Conservation (phyloP, 108 stramenopile genomes). For the Pseudonitzschia delicatissima region DNA sequence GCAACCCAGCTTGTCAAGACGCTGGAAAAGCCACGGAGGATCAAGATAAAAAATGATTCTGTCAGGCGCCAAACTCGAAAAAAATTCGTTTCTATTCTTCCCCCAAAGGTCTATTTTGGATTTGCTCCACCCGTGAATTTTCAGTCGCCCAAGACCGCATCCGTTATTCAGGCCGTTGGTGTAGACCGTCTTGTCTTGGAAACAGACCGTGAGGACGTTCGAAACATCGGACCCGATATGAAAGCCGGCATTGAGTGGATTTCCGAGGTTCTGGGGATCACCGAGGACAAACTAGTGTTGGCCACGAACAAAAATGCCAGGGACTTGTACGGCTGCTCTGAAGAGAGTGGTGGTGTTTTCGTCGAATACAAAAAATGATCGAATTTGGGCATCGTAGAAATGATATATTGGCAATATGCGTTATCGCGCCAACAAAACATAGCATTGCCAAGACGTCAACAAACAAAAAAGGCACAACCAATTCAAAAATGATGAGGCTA, state of each 20-base stretch:
- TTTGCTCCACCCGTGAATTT: conserved; percentile 81
- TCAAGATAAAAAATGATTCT: neutral
- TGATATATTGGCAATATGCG: no score
- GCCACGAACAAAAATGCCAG: conserved; percentile 55
- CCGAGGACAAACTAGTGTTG: conserved; percentile 44
- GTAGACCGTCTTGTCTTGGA: conserved; percentile 73
- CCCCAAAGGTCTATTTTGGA: conserved; percentile 67
- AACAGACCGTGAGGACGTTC: conserved; percentile 80
- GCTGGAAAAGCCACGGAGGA: conserved; percentile 13
- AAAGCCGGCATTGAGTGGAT: conserved; percentile 36
- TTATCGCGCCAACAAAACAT: no score
- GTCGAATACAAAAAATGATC: no score
- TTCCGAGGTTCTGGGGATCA: conserved; percentile 46
- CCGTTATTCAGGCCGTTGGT: conserved; percentile 67
- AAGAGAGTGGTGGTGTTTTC: no score
- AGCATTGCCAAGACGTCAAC: no score
- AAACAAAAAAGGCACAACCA: no score
- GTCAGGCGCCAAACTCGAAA: neutral
- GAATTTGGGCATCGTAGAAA: no score
- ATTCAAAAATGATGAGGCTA: no score
- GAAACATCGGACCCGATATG: conserved; percentile 47
- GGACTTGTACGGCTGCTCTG: conserved; percentile 47
- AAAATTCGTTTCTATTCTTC: conserved; percentile 16
- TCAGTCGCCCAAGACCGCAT: conserved; percentile 45
- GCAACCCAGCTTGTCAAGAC: conserved; percentile 59